Evolutionary conservation across 345 rosid species (phyloP).

Genomic region (Ailanthus altissimus): DNA sequence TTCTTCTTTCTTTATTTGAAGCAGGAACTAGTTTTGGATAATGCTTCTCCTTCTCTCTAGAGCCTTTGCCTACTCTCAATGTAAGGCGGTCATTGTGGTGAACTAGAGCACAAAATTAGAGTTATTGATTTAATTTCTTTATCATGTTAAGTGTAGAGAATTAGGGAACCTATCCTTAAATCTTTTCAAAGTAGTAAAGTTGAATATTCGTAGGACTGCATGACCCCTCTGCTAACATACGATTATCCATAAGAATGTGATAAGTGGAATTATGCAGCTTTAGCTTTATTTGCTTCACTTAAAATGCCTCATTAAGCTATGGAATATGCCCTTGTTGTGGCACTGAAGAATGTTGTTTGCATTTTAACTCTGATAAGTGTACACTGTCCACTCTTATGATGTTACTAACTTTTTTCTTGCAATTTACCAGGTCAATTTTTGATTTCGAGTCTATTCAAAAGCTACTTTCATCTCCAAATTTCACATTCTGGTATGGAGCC

Average conservation of each 20-base stretch:
- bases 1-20: not conserved
- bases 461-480: slow-evolving; percentile 82
- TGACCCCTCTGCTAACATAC: not conserved
- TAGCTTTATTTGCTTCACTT: not conserved
- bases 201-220: too few relatives aligned
- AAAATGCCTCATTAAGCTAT: not conserved
- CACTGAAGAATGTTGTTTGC: not conserved
- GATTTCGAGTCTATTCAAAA: slow-evolving; percentile 79
- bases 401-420: not conserved
- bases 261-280: not conserved
- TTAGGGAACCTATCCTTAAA: too few relatives aligned
- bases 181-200: too few relatives aligned
- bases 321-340: not conserved
- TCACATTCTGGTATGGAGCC: slow-evolving; percentile 76
- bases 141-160: not conserved
- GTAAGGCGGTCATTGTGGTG: not conserved
- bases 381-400: not conserved
- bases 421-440: slow-evolving; percentile 78
- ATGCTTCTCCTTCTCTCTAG: not conserved
- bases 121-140: not conserved
- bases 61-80: not conserved
- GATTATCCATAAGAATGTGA: not conserved
- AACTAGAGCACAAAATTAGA: not conserved
- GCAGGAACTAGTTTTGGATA: not conserved
- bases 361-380: not conserved